Evolutionary conservation across 2,329 filamentous ascomycete species (phyloP).

Genomic region (Dothideomycetes sp.): DNA sequence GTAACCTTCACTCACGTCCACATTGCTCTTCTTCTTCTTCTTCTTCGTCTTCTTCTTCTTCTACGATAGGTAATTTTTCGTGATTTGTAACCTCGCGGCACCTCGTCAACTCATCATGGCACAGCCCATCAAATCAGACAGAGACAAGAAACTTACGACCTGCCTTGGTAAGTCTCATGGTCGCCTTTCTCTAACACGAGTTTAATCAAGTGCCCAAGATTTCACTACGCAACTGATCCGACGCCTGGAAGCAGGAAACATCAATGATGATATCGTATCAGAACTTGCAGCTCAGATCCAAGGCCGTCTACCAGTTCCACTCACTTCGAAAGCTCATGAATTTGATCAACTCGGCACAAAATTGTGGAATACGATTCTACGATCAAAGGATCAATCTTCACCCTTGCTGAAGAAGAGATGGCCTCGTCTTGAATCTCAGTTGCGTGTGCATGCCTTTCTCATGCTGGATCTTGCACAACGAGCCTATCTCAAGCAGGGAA

Average conservation of each 20-base stretch:
- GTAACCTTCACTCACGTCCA: neutral
- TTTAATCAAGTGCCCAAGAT: neutral
- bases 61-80: too few species aligned
- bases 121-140: neutral
- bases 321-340: constrained; percentile 32
- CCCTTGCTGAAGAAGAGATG: constrained; percentile 10
- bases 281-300: constrained; percentile 11
- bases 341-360: constrained; percentile 49
- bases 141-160: constrained; percentile 1
- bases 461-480: constrained; percentile 53
- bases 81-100: too few species aligned
- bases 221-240: constrained; percentile 2
- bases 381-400: constrained; percentile 27
- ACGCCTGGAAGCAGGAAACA: constrained; percentile 4
- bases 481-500: constrained; percentile 17
- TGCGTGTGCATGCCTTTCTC: constrained; percentile 55
- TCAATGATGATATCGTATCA: neutral
- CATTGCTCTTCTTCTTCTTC: neutral
- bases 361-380: constrained; percentile 60
- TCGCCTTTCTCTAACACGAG: neutral
- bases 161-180: constrained; percentile 3
- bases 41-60: too few species aligned
- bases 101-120: neutral
- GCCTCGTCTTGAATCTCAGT: constrained; percentile 22
- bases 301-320: constrained; percentile 15